Evolutionary conservation across 176 grass and related monocot species (phyloP).

Genomic region (Luzula sylvatica): DNA sequence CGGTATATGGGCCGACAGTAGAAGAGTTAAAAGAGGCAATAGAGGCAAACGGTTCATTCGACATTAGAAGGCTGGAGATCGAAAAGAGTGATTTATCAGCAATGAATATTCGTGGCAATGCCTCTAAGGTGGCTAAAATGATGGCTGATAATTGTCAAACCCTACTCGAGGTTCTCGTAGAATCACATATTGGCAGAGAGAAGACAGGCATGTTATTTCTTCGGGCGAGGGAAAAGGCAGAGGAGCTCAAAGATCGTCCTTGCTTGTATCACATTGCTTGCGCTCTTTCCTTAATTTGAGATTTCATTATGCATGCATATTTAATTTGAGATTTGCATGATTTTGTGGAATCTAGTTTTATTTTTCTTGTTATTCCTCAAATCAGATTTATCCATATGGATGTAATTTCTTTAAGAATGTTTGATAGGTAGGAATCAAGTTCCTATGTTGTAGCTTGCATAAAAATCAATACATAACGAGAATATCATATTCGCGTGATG

Average conservation of each 20-base stretch:
- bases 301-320: background rate
- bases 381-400: background rate
- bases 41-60: background rate
- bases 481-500: too few species aligned
- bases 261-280: too few species aligned
- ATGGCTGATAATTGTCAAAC: conserved; percentile 5
- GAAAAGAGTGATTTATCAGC: background rate
- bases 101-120: conserved; percentile 7
- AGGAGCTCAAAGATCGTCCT: too few species aligned
- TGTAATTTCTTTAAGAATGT: too few species aligned
- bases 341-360: background rate
- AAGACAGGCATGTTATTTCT: too few species aligned
- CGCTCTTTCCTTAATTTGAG: background rate
- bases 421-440: too few species aligned
- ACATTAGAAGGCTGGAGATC: conserved; percentile 22
- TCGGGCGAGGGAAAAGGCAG: too few species aligned
- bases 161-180: conserved; percentile 4
- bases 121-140: background rate
- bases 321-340: background rate
- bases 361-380: background rate
- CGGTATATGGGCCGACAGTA: conserved; percentile 17
- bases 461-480: too few species aligned
- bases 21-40: conserved; percentile 17
- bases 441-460: too few species aligned
- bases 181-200: conserved; percentile 14